Evolutionary conservation across 2,329 filamentous ascomycete species (phyloP), one percentile per base, ranked within the genome.

Genomic region (Ophiostoma piceae): DNA sequence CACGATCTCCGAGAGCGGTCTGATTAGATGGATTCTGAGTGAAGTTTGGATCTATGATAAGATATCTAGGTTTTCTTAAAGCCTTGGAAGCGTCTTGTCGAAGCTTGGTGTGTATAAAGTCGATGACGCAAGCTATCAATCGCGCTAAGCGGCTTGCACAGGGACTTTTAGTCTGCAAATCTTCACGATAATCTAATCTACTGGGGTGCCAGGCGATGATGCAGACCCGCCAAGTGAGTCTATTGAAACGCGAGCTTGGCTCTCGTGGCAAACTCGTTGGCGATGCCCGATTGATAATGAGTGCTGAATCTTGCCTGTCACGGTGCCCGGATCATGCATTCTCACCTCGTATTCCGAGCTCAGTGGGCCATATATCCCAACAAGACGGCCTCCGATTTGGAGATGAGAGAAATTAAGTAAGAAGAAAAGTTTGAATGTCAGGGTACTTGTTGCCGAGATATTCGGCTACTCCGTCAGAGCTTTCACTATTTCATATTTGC

Each of bases 91-190:
- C 9, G n/a, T 26, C 51, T 57, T 47, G 43, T 47, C 43, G 14
- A 47, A 47, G 43, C 43, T 47, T 57, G 51, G n/a, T 12, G n/a
- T 57, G 51, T 57, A 57, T 57, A 57, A 57, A 57, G 51, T 5
- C 22, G n/a, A 26, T 6, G 19, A 22, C 9, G 1, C n/a, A 1
- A 9, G 51, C 16, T 47, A 47, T 47, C 43, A 47, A 47, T n/a
- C 43, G 16, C 43, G 43, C 43, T 47, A 19, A 47, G 14, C 43
- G 43, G 14, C 41, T 47, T 47, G 43, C 43, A 19, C 16, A 47
- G 16, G 16, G 6, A n/a, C 43, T 47, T 4, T n/a, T n/a, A 7
- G 2, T 47, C 19, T 19, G 6, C 16, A 57, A 29, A 26, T 9
- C 12, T 57, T 57, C 22, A 57, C 22, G 51, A 57, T 57, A 57